Percentiles rank a stretch among this genome's conserved stretches.
Conservation (phyloP, 208 protist species). For the Leishmania braziliensis region DNA sequence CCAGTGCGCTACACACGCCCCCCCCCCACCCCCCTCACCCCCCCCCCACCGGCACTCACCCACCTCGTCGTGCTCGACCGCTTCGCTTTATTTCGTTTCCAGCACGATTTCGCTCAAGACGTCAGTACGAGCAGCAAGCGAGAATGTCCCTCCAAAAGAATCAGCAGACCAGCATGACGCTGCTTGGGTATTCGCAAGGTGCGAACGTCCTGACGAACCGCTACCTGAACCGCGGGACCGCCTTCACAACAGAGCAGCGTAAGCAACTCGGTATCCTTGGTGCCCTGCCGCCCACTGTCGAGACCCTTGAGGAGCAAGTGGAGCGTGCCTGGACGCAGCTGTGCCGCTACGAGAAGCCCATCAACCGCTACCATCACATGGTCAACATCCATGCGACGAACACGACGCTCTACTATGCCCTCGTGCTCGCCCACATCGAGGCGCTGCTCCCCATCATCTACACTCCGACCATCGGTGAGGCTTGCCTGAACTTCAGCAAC, state of each 20-base stretch:
- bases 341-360: conserved; percentile 74
- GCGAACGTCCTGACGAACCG: conserved; percentile 66
- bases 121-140: neutral
- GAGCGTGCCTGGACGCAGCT: conserved; percentile 71
- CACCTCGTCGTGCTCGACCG: too few relatives aligned
- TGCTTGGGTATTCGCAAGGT: conserved; percentile 32
- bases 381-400: conserved; percentile 68
- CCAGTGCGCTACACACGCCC: too few relatives aligned
- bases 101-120: neutral
- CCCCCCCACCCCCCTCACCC: too few relatives aligned
- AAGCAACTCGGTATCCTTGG: conserved; percentile 67
- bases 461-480: conserved; percentile 93
- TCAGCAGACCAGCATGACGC: conserved; percentile 18
- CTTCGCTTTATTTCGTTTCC: neutral
- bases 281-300: conserved; percentile 64
- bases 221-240: conserved; percentile 80
- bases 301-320: conserved; percentile 85
- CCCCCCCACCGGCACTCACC: neutral
- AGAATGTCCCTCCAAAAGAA: conserved; percentile 5
- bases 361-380: conserved; percentile 86
- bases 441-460: conserved; percentile 86
- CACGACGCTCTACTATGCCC: conserved; percentile 81
- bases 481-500: conserved; percentile 90
- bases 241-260: conserved; percentile 82
- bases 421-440: conserved; percentile 74